A percentile compares a stretch with the other conserved stretches of the same genome.
Conservation (phyloP, 2,329 filamentous ascomycete species). For the Ophiocordyceps camponoti-floridani region DNA sequence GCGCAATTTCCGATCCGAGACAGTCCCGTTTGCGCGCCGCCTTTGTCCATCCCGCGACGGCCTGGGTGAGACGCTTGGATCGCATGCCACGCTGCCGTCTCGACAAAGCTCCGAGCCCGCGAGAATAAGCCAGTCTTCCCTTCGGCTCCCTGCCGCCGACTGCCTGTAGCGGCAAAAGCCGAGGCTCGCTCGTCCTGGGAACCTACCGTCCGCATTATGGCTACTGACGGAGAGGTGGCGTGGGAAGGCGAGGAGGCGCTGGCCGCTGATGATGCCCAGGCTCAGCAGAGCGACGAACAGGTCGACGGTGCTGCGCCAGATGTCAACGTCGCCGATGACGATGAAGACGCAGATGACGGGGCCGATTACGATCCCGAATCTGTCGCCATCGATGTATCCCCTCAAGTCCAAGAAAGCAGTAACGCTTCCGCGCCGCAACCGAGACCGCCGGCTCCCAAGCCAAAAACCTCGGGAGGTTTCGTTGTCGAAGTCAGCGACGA, state of each 20-base stretch:
- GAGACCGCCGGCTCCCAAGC: slow-evolving; percentile 25
- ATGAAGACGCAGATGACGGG: slow-evolving; percentile 29
- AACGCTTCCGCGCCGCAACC: slow-evolving; percentile 11
- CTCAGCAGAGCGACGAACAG: slow-evolving; percentile 36
- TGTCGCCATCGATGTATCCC: slow-evolving; percentile 23
- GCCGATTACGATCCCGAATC: slow-evolving; percentile 42
- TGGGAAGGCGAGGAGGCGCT: slow-evolving; percentile 37
- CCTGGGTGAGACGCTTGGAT: neutral
- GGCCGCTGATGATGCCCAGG: slow-evolving; percentile 36
- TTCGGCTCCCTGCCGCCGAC: neutral
- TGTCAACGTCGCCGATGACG: slow-evolving; percentile 26
- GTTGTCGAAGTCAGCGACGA: slow-evolving; percentile 41
- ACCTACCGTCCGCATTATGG: slow-evolving; percentile 9
- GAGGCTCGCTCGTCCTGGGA: neutral
- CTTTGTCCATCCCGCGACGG: neutral
- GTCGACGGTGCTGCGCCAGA: slow-evolving; percentile 29
- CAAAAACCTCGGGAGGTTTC: slow-evolving; percentile 41
- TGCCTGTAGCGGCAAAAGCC: neutral
- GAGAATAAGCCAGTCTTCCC: neutral
- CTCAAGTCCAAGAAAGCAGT: slow-evolving; percentile 16
- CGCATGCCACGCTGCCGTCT: neutral
- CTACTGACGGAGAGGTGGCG: slow-evolving; percentile 20
- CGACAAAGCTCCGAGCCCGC: neutral
- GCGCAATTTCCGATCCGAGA: neutral
- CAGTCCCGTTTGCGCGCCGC: neutral